Evolutionary conservation across 1,284 basidiomycete genomes (phyloP).

Genomic region (Singerocomus rubriflavus): DNA sequence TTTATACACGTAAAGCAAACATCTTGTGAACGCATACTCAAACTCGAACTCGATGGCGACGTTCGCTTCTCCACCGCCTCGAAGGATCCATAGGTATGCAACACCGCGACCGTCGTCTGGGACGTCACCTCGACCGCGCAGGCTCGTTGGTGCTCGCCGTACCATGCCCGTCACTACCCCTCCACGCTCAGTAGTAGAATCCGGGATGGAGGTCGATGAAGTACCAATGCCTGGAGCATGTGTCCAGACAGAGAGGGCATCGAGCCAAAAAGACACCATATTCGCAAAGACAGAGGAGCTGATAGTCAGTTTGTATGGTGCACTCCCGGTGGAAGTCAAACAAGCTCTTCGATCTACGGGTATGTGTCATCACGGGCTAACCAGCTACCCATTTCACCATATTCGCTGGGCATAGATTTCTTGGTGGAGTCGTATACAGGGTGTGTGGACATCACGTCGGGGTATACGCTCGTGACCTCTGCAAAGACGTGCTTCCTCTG

Average conservation of each 20-base stretch:
- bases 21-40: not conserved
- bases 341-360: constrained; percentile 67
- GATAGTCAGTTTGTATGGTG: constrained; percentile 63
- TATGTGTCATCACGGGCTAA: constrained; percentile 25
- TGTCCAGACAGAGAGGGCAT: constrained; percentile 32
- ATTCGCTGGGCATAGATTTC: constrained; percentile 50
- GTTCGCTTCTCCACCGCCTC: constrained; percentile 46
- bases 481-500: constrained; percentile 75
- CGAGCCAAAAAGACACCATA: constrained; percentile 42
- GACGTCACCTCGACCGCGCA: constrained; percentile 32
- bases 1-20: constrained; percentile 7
- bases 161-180: constrained; percentile 29
- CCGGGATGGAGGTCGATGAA: constrained; percentile 68
- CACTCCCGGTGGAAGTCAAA: constrained; percentile 69
- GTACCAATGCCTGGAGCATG: constrained; percentile 36
- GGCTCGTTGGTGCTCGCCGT: constrained; percentile 26
- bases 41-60: constrained; percentile 26
- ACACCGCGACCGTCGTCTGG: constrained; percentile 38
- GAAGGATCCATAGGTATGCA: constrained; percentile 38
- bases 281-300: constrained; percentile 75
- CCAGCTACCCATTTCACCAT: not conserved
- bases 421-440: constrained; percentile 64
- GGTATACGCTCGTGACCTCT: constrained; percentile 72
- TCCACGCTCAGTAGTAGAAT: constrained; percentile 36
- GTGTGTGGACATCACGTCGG: constrained; percentile 64